Evolutionary conservation across 805 yeast species (phyloP).

Genomic region (Candida coquimbonensis): DNA sequence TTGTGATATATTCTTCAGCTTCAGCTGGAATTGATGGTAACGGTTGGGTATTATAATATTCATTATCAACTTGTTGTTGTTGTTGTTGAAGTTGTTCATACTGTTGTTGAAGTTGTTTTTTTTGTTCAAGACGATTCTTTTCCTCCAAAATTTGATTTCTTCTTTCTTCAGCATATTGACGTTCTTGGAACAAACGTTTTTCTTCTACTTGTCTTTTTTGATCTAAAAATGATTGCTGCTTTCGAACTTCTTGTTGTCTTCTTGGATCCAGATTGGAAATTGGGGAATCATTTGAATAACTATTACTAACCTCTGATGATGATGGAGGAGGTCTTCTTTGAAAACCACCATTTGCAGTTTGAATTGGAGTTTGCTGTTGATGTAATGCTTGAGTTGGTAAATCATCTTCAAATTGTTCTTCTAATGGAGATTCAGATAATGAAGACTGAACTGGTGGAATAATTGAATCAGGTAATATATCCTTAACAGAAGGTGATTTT

Average conservation of each 20-base stretch:
- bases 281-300: constrained; percentile 1
- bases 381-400: constrained; percentile 14
- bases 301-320: background rate
- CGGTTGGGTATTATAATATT: constrained; percentile 14
- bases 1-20: constrained; percentile 6
- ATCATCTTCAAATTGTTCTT: background rate
- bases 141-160: constrained; percentile 7
- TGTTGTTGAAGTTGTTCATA: constrained; percentile 2
- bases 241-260: constrained; percentile 1
- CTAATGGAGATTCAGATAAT: background rate
- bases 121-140: background rate
- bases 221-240: constrained; percentile 8
- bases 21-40: constrained; percentile 3
- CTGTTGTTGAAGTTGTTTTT: no score
- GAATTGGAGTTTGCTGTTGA: constrained; percentile 10
- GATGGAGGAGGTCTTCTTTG: constrained; percentile 22
- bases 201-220: constrained; percentile 15
- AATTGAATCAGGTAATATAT: background rate
- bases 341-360: constrained; percentile 11
- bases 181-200: constrained; percentile 10
- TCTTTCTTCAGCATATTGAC: constrained; percentile 12
- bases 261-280: constrained; percentile 3
- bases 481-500: background rate
- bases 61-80: constrained; percentile 12
- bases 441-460: background rate